Conservation (phyloP, 2,329 filamentous ascomycete genomes). For the Tricladium varicosporioides region DNA sequence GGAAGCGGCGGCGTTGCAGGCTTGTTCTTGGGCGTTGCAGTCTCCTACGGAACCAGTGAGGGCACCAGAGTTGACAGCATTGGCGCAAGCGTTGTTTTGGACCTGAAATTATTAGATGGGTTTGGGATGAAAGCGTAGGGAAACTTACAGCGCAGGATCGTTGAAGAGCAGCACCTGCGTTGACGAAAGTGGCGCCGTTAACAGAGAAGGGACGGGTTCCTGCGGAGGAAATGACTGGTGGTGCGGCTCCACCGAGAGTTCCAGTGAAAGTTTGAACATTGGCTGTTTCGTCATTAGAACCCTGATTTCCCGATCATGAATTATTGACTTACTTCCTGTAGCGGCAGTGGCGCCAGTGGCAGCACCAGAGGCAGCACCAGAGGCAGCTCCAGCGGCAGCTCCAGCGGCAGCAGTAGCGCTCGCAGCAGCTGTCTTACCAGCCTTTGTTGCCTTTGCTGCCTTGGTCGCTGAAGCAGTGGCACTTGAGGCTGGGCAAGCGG, state of each 20-base stretch:
- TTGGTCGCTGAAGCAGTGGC: not conserved
- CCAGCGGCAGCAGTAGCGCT: not conserved
- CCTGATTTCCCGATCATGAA: no score
- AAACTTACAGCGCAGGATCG: slow-evolving; percentile 54
- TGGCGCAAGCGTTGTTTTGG: slow-evolving; percentile 59
- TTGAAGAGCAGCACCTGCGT: slow-evolving; percentile 53
- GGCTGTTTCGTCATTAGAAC: no score
- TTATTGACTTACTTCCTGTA: slow-evolving; percentile 11
- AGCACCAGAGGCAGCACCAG: slow-evolving; percentile 1
- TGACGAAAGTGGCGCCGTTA: slow-evolving; percentile 56
- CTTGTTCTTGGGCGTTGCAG: slow-evolving; percentile 53
- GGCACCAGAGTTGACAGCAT: slow-evolving; percentile 52
- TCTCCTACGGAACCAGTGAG: slow-evolving; percentile 43
- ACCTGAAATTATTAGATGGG: slow-evolving; percentile 7
- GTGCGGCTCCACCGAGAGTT: slow-evolving; percentile 50
- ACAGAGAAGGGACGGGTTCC: slow-evolving; percentile 52
- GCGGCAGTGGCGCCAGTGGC: slow-evolving; percentile 3
- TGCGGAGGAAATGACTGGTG: slow-evolving; percentile 48
- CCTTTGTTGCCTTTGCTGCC: not conserved
- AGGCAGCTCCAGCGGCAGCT: not conserved
- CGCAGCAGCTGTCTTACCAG: not conserved
- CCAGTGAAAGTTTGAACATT: slow-evolving; percentile 43
- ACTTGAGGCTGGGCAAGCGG: slow-evolving; percentile 23
- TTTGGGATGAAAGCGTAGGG: not conserved
- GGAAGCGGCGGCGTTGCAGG: slow-evolving; percentile 38